Evolutionary conservation across 129 eudicot genomes (phyloP).

Genomic region (Tagetes patula): DNA sequence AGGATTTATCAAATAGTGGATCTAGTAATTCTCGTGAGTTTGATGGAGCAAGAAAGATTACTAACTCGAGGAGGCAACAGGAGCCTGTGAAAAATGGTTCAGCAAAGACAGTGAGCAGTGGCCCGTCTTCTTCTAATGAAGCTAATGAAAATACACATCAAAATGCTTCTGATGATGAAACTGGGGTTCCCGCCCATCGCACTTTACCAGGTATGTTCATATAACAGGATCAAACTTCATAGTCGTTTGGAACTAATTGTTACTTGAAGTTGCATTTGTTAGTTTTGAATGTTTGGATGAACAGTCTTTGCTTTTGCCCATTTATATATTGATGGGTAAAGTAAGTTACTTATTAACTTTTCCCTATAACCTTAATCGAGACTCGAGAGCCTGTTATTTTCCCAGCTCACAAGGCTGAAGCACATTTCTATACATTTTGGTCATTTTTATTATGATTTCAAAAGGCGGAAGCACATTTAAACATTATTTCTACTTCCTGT

Average conservation of each 20-base stretch:
- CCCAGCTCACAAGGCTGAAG: background rate
- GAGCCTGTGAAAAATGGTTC: constrained; percentile 53
- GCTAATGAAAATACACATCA: constrained; percentile 39
- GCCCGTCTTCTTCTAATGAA: constrained; percentile 56
- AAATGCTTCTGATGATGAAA: constrained; percentile 63
- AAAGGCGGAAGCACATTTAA: background rate
- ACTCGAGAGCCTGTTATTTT: too few species aligned
- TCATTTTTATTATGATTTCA: background rate
- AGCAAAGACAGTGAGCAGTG: constrained; percentile 48
- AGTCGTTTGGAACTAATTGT: background rate
- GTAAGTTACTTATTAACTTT: background rate
- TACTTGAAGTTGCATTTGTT: background rate
- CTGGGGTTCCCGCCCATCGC: constrained; percentile 45
- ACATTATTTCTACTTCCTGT: background rate
- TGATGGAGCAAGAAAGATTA: constrained; percentile 50
- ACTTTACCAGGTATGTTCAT: constrained; percentile 80
- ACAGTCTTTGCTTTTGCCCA: background rate
- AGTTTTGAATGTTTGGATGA: background rate
- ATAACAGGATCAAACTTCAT: background rate
- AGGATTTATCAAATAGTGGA: constrained; percentile 57
- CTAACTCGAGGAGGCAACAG: constrained; percentile 43
- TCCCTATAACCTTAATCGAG: too few species aligned
- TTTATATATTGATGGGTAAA: constrained; percentile 6
- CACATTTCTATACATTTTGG: too few species aligned
- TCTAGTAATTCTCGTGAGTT: constrained; percentile 46